Evolutionary conservation across 1,284 basidiomycete genomes (phyloP), one percentile per base, ranked within the genome.

Genomic region (Clitocybe nebularis): DNA sequence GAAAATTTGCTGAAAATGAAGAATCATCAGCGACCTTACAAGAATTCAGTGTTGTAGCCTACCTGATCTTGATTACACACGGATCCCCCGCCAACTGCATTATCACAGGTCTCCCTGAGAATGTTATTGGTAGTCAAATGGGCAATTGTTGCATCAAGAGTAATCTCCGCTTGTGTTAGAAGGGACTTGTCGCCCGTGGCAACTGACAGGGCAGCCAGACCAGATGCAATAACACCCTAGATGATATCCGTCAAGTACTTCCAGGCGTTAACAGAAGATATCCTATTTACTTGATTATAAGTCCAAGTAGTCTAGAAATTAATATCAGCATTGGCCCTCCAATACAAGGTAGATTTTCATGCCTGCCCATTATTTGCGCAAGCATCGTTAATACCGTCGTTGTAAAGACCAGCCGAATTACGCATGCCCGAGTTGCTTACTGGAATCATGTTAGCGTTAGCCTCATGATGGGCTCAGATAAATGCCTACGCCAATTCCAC

Each of bases 91-190:
- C 62, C 45, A 16, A 55, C 51, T n/a, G 67, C 66, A 43, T 71
- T 56, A 49, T 79, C 77, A 46, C 76, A 79, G 2, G 72, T 68
- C 55, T 79, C 76, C 50, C 62, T 71, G 30, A 79, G 61, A 44
- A 74, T 67, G 41, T 57, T 55, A 49, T 69, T 62, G 5, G 45
- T 49, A 1, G 71, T 68, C 34, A 74, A 55, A 19, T 53, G 59
- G 8, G 48, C 38, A 11, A 75, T 71, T n/a, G 72, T 72, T 0
- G 74, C 74, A 50, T 76, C 69, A 35, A 79, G 56, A 11, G 73
- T 75, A 36, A 71, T 67, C 52, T 79, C 72, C 4, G 75, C 75
- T 54, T 74, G 61, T 17, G 65, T 57, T 30, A 77, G 57, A 9
- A 71, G 56, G 1, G 64, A 59, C 16, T 45, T 53, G 51, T 76